phyloP scores from a whole-genome alignment of 2,329 filamentous ascomycete species.

The Diaporthe capsici region DNA sequence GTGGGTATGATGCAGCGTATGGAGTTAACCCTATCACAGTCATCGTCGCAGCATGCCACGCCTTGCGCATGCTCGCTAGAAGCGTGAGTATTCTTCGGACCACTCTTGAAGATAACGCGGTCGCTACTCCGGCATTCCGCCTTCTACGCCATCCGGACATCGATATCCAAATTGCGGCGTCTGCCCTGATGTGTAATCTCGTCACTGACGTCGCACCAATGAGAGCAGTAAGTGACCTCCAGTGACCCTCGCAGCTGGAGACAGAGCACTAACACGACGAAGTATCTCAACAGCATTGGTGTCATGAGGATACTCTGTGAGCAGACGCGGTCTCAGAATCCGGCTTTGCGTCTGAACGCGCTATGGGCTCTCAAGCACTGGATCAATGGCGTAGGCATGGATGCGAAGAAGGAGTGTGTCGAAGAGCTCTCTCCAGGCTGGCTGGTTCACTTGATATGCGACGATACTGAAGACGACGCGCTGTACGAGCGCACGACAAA shows the following conservation, averaged over 20 bases:
- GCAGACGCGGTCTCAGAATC: slow-evolving; percentile 85
- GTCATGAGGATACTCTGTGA: slow-evolving; percentile 84
- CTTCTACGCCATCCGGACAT: slow-evolving; percentile 82
- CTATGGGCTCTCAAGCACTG: slow-evolving; percentile 96
- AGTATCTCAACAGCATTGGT: slow-evolving; percentile 81
- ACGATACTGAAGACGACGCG: slow-evolving; percentile 69
- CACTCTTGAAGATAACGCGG: slow-evolving; percentile 86
- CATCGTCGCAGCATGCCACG: slow-evolving; percentile 87
- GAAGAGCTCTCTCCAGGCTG: slow-evolving; percentile 83
- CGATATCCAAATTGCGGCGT: slow-evolving; percentile 88
- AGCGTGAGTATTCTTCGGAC: slow-evolving; percentile 89
- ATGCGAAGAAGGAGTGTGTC: slow-evolving; percentile 82
- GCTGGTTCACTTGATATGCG: slow-evolving; percentile 83
- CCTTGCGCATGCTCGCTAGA: slow-evolving; percentile 84
- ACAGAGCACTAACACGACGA: slow-evolving; percentile 43
- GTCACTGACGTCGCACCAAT: slow-evolving; percentile 92
- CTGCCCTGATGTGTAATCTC: slow-evolving; percentile 86
- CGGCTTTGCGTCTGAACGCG: slow-evolving; percentile 85
- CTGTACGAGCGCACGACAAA: slow-evolving; percentile 52
- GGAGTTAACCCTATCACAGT: slow-evolving; percentile 83
- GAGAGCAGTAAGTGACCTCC: slow-evolving; percentile 76
- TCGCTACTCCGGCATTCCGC: slow-evolving; percentile 81
- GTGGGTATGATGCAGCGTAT: slow-evolving; percentile 61
- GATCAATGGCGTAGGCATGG: slow-evolving; percentile 78
- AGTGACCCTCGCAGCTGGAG: too few relatives aligned